phyloP scores from a whole-genome alignment of 2,329 filamentous ascomycete genomes.

The Davidsoniella virescens region DNA sequence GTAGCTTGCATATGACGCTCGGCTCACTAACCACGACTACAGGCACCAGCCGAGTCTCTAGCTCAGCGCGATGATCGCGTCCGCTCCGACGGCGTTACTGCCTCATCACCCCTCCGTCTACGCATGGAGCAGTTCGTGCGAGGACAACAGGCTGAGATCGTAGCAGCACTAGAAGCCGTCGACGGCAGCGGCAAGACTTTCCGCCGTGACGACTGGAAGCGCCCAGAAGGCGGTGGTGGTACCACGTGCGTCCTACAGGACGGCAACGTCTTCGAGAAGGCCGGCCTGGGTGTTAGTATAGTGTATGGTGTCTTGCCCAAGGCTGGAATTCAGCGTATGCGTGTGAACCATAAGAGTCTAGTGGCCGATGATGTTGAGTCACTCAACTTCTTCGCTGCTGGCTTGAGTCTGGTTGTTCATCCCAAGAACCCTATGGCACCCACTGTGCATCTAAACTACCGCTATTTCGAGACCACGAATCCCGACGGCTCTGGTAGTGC shows the following conservation, averaged over 20 bases:
- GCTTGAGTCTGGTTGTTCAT: conserved; percentile 83
- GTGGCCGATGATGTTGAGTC: conserved; percentile 54
- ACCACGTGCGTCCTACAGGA: conserved; percentile 92
- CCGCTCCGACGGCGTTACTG: conserved; percentile 53
- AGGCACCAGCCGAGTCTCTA: not conserved
- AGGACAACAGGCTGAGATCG: conserved; percentile 77
- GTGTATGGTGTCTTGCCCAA: conserved; percentile 86
- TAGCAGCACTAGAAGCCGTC: conserved; percentile 63
- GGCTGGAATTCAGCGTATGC: conserved; percentile 81
- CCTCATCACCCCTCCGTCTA: conserved; percentile 82
- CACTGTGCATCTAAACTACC: conserved; percentile 94
- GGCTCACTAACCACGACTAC: no score
- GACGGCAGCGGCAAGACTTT: conserved; percentile 54
- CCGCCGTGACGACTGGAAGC: conserved; percentile 69
- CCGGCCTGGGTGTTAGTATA: conserved; percentile 83
- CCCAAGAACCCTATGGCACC: conserved; percentile 93
- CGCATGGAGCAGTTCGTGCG: conserved; percentile 97
- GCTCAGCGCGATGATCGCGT: conserved; percentile 56
- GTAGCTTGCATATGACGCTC: no score
- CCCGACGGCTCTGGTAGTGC: conserved; percentile 64
- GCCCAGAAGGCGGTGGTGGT: conserved; percentile 78
- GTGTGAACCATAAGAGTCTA: conserved; percentile 83
- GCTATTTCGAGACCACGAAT: conserved; percentile 93
- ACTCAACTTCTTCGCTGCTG: conserved; percentile 88
- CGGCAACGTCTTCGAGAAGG: conserved; percentile 95